phyloP scores from a whole-genome alignment of 805 yeast species.

The Metschnikowia lunata region DNA sequence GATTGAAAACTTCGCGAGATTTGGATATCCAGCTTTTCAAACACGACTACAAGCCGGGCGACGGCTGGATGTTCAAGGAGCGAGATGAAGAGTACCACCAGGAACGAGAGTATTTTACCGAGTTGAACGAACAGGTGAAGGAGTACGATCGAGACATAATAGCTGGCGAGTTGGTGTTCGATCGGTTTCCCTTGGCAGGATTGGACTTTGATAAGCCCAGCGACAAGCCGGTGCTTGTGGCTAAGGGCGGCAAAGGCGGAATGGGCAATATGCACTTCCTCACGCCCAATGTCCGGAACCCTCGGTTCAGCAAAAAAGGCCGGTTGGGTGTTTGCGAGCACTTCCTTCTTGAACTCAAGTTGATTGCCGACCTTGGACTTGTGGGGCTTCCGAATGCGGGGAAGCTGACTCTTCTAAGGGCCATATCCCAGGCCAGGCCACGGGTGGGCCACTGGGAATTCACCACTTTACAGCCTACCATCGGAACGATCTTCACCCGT shows the following conservation, averaged over 20 bases:
- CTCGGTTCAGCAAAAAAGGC: slow-evolving; percentile 82
- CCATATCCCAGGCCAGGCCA: slow-evolving; percentile 86
- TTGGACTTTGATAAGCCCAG: slow-evolving; percentile 63
- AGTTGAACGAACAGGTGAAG: slow-evolving; percentile 58
- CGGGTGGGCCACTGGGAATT: slow-evolving; percentile 96
- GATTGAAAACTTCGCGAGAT: slow-evolving; percentile 21
- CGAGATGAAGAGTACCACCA: slow-evolving; percentile 67
- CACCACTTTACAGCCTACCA: slow-evolving; percentile 86
- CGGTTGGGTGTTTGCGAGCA: slow-evolving; percentile 60
- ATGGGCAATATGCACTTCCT: slow-evolving; percentile 95
- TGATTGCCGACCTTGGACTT: slow-evolving; percentile 88
- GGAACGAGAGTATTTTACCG: slow-evolving; percentile 60
- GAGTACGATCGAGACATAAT: slow-evolving; percentile 58
- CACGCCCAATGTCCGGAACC: slow-evolving; percentile 79
- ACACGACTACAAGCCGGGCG: slow-evolving; percentile 59
- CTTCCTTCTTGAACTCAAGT: slow-evolving; percentile 78
- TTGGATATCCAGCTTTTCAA: slow-evolving; percentile 55
- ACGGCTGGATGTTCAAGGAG: slow-evolving; percentile 87
- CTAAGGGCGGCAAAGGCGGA: slow-evolving; percentile 91
- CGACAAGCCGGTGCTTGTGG: slow-evolving; percentile 59
- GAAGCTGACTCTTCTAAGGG: slow-evolving; percentile 80
- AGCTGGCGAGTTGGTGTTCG: slow-evolving; percentile 55
- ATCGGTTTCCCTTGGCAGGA: slow-evolving; percentile 78
- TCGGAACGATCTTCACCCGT: slow-evolving; percentile 76
- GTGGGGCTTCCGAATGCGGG: slow-evolving; percentile 98